Conservation (phyloP, 257 asterid genomes). For the Lavandula angustifolia region DNA sequence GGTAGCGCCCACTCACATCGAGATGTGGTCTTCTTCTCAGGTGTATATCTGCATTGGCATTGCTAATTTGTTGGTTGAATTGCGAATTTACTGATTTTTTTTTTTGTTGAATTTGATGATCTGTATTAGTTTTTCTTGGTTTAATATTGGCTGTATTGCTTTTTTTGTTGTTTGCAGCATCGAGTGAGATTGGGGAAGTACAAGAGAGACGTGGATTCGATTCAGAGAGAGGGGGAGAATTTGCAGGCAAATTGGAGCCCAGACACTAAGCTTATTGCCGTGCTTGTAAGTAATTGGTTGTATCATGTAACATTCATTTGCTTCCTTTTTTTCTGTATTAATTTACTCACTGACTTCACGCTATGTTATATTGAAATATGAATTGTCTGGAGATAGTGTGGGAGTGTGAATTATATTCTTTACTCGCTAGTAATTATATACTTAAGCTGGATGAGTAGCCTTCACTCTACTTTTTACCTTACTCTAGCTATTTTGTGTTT, state of each 20-base stretch:
- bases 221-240: conserved; percentile 86
- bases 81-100: conserved; percentile 22
- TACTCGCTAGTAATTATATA: not conserved
- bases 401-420: not conserved
- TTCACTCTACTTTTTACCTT: not conserved
- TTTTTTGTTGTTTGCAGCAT: conserved; percentile 59
- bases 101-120: conserved; percentile 11
- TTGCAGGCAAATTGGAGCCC: conserved; percentile 92
- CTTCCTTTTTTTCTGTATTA: not conserved
- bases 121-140: conserved; percentile 3
- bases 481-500: conserved; percentile 10
- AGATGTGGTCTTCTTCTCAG: conserved; percentile 98
- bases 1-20: conserved; percentile 80
- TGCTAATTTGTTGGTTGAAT: conserved; percentile 12
- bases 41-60: conserved; percentile 30
- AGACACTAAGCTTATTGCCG: conserved; percentile 81
- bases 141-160: not conserved
- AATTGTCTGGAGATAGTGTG: conserved; percentile 11
- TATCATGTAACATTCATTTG: conserved; percentile 3
- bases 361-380: not conserved
- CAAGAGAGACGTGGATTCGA: conserved; percentile 68
- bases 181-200: conserved; percentile 94
- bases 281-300: conserved; percentile 66
- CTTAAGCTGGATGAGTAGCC: conserved; percentile 9
- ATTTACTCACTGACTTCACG: not conserved